phyloP scores from a whole-genome alignment of 139 green algal genomes.

The Deuterostichococcus epilithicus region DNA sequence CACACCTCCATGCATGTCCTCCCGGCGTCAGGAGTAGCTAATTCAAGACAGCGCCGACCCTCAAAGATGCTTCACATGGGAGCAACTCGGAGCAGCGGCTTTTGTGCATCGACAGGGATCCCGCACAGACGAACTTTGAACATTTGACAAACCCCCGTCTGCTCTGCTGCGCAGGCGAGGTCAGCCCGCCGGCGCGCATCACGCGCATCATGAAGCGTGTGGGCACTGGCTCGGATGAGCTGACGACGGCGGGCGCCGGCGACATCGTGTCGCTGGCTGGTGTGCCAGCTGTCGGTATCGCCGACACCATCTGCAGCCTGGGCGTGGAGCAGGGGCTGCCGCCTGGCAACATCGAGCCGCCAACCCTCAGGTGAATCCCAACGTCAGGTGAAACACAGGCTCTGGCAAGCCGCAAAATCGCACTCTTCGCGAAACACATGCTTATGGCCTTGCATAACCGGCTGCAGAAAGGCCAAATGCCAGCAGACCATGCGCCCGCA shows the following conservation, averaged over 20 bases:
- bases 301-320: slow-evolving; percentile 65
- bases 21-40: too few species aligned
- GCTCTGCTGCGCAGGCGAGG: slow-evolving; percentile 18
- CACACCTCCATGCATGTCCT: too few species aligned
- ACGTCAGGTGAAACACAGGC: too few species aligned
- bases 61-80: too few species aligned
- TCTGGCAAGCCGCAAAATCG: too few species aligned
- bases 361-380: slow-evolving; percentile 60
- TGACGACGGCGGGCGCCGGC: slow-evolving; percentile 62
- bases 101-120: slow-evolving; percentile 11
- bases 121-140: background rate
- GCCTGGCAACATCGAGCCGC: slow-evolving; percentile 77
- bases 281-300: slow-evolving; percentile 48
- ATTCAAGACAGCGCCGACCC: too few species aligned
- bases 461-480: too few species aligned
- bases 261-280: slow-evolving; percentile 81
- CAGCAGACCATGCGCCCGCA: too few species aligned
- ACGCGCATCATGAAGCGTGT: slow-evolving; percentile 71
- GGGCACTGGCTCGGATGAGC: slow-evolving; percentile 41
- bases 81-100: slow-evolving; percentile 9
- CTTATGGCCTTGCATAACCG: too few species aligned
- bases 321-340: slow-evolving; percentile 47
- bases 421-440: too few species aligned
- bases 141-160: background rate
- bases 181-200: slow-evolving; percentile 36